A percentile compares a stretch with the other conserved stretches of the same genome.
Conservation (phyloP, 2,329 filamentous ascomycete species). For the Blastomyces parvus region DNA sequence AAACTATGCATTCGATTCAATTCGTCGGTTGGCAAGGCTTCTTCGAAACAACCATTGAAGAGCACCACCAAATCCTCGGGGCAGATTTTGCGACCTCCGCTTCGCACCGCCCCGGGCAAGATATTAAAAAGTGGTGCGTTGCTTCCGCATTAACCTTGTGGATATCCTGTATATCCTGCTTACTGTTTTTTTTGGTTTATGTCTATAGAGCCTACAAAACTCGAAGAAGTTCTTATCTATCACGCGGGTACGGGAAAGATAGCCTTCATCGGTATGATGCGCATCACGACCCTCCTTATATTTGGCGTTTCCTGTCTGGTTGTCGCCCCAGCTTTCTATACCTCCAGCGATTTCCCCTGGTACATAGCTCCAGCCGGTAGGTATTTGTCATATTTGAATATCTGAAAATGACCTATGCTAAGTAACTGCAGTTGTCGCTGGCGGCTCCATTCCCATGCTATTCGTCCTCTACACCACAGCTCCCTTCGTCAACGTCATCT, state of each 20-base stretch:
- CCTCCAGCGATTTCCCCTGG: conserved; percentile 33
- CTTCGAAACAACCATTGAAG: conserved; percentile 14
- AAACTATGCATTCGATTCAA: conserved; percentile 1
- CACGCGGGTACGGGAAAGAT: conserved; percentile 61
- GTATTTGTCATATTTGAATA: conserved; percentile 8
- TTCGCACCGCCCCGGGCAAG: conserved; percentile 14
- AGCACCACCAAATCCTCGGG: neutral
- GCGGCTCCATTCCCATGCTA: conserved; percentile 55
- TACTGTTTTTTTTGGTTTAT: neutral
- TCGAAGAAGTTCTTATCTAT: conserved; percentile 55
- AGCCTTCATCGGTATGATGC: conserved; percentile 59
- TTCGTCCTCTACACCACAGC: conserved; percentile 56
- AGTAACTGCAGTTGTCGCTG: conserved; percentile 43
- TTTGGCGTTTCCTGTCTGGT: conserved; percentile 58
- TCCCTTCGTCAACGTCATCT: conserved; percentile 64
- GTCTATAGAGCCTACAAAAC: conserved; percentile 23
- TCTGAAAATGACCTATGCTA: conserved; percentile 3
- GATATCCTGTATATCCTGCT: conserved; percentile 11
- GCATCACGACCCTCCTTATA: conserved; percentile 60
- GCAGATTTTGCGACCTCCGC: conserved; percentile 17
- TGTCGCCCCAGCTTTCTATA: conserved; percentile 49
- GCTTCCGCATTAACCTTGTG: neutral
- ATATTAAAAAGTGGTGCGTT: conserved; percentile 9
- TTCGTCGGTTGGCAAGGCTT: conserved; percentile 18
- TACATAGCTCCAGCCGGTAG: conserved; percentile 36